phyloP scores from a whole-genome alignment of 768 basidiomycete species.

The Ramaria sp. region DNA sequence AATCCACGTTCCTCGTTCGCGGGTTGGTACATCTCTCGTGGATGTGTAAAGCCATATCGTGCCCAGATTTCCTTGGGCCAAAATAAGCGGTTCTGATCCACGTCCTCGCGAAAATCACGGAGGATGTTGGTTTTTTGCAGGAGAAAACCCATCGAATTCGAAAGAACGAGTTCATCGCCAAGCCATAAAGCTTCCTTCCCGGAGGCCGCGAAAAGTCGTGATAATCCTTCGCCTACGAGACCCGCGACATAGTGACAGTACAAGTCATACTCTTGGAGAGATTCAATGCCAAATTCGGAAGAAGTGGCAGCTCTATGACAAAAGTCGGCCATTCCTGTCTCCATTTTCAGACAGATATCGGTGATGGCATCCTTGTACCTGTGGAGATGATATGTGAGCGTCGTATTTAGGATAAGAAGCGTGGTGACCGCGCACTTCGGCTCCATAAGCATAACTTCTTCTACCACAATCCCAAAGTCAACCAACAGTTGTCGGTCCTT shows the following conservation, averaged over 20 bases:
- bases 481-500: constrained; percentile 80
- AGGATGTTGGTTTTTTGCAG: constrained; percentile 99
- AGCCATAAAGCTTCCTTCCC: constrained; percentile 71
- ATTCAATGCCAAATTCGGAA: constrained; percentile 44
- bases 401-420: neutral
- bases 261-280: constrained; percentile 82
- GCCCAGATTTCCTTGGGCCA: constrained; percentile 95
- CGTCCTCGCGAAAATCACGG: constrained; percentile 89
- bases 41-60: constrained; percentile 59
- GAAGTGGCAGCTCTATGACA: constrained; percentile 71
- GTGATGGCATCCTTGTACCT: constrained; percentile 69
- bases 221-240: constrained; percentile 92
- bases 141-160: constrained; percentile 90
- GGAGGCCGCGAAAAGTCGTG: constrained; percentile 77
- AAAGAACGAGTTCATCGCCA: constrained; percentile 71
- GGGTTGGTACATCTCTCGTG: constrained; percentile 55
- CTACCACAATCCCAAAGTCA: constrained; percentile 71
- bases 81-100: constrained; percentile 75
- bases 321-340: constrained; percentile 91
- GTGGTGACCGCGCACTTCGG: constrained; percentile 34
- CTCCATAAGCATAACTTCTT: constrained; percentile 63
- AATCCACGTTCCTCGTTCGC: constrained; percentile 54
- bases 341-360: constrained; percentile 82
- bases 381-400: neutral
- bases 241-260: constrained; percentile 99